phyloP scores from a whole-genome alignment of 1,284 basidiomycete genomes.

The Puccinia brachypodii region DNA sequence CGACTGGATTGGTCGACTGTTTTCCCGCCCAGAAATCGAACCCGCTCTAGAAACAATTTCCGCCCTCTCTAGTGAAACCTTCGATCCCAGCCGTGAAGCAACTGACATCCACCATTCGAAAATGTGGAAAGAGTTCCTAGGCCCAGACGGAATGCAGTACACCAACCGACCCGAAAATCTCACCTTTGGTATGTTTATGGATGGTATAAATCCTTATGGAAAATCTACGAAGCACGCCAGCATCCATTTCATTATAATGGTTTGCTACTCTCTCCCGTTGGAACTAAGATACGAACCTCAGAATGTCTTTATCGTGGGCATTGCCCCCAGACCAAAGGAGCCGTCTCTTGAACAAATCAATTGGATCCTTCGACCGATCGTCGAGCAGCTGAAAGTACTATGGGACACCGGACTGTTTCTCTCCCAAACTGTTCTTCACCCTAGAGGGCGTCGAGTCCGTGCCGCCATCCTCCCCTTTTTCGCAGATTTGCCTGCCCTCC shows the following conservation, averaged over 20 bases:
- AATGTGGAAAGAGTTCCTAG: slow-evolving; percentile 29
- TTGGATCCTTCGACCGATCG: slow-evolving; percentile 55
- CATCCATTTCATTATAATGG: slow-evolving; percentile 10
- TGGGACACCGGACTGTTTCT: slow-evolving; percentile 55
- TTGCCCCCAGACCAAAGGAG: slow-evolving; percentile 56
- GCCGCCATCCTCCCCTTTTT: slow-evolving; percentile 32
- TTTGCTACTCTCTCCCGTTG: slow-evolving; percentile 50
- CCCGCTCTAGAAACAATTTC: neutral
- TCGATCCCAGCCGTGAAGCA: neutral
- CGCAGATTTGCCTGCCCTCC: slow-evolving; percentile 48
- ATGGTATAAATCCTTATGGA: slow-evolving; percentile 35
- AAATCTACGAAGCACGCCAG: neutral
- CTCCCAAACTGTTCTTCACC: neutral
- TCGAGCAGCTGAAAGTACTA: slow-evolving; percentile 55
- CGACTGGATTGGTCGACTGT: slow-evolving; percentile 28
- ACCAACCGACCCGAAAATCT: slow-evolving; percentile 1
- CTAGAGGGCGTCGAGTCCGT: neutral
- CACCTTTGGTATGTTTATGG: slow-evolving; percentile 42
- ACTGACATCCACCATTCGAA: slow-evolving; percentile 29
- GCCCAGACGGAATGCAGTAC: slow-evolving; percentile 22
- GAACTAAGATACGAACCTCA: slow-evolving; percentile 56
- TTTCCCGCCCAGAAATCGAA: slow-evolving; percentile 28
- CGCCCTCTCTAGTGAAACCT: neutral
- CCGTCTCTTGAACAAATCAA: slow-evolving; percentile 54
- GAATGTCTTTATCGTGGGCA: slow-evolving; percentile 58